Conservation (phyloP, 768 basidiomycete genomes). For the Lactarius tabidus region DNA sequence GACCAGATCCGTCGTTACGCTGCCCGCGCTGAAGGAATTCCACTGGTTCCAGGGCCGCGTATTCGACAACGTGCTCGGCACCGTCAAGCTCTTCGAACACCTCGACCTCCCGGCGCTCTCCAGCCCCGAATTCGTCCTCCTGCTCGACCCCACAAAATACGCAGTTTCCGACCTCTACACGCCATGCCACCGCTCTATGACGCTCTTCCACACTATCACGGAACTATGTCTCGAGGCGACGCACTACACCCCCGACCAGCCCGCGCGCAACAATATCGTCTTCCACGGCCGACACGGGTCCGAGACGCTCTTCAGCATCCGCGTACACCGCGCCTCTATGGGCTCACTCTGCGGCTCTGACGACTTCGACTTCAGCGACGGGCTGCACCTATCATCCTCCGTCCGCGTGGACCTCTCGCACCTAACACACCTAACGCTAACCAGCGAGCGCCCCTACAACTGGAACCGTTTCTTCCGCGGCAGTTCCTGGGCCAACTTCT, state of each 20-base stretch:
- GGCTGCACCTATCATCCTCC: conserved; percentile 14
- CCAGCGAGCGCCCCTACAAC: conserved; percentile 2
- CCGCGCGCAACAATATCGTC: conserved; percentile 16
- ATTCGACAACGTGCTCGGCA: conserved; percentile 12
- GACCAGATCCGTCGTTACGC: background rate
- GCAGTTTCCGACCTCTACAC: background rate
- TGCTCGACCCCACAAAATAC: conserved; percentile 9
- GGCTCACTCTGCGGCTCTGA: background rate
- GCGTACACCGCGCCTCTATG: conserved; percentile 1
- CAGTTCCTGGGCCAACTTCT: conserved; percentile 2
- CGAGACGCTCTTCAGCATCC: conserved; percentile 15
- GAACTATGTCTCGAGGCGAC: conserved; percentile 15
- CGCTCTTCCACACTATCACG: conserved; percentile 1
- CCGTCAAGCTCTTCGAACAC: conserved; percentile 21
- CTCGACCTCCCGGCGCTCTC: conserved; percentile 9
- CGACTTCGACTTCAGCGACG: background rate
- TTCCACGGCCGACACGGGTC: conserved; percentile 7
- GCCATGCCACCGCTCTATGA: conserved; percentile 1
- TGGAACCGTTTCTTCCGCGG: conserved; percentile 17
- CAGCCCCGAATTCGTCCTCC: conserved; percentile 5
- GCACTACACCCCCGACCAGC: conserved; percentile 4
- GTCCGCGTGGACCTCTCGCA: background rate
- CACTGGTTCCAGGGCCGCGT: conserved; percentile 17
- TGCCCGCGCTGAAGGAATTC: conserved; percentile 2
- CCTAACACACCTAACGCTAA: conserved; percentile 17